Conservation (phyloP, 2,329 filamentous ascomycete species). For the Penicillium nordicum region DNA sequence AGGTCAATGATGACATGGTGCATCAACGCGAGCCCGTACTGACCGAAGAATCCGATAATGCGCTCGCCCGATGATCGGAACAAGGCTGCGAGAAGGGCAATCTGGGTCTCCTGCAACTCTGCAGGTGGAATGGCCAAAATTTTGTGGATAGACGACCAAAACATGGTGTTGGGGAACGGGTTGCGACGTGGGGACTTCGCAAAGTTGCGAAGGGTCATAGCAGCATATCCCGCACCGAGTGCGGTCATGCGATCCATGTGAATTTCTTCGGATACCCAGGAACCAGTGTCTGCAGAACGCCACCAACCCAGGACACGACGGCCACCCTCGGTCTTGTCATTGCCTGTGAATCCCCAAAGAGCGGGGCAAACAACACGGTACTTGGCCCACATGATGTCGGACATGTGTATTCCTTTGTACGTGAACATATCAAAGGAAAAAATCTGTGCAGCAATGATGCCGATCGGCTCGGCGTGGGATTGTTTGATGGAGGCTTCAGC, state of each 20-base stretch:
- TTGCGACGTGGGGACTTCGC: slow-evolving; percentile 64
- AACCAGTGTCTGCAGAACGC: slow-evolving; percentile 51
- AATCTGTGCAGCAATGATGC: slow-evolving; percentile 70
- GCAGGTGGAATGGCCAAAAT: slow-evolving; percentile 71
- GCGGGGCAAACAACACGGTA: slow-evolving; percentile 76
- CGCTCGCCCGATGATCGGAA: slow-evolving; percentile 69
- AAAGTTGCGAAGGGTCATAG: slow-evolving; percentile 80
- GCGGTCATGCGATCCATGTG: slow-evolving; percentile 82
- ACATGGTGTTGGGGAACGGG: slow-evolving; percentile 73
- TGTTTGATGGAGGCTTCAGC: slow-evolving; percentile 63
- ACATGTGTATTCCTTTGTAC: slow-evolving; percentile 65
- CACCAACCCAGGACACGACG: slow-evolving; percentile 70
- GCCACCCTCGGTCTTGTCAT: slow-evolving; percentile 68
- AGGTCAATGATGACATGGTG: slow-evolving; percentile 70
- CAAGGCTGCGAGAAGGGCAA: slow-evolving; percentile 67
- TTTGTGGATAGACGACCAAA: slow-evolving; percentile 74
- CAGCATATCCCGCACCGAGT: slow-evolving; percentile 77
- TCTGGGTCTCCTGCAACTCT: slow-evolving; percentile 70
- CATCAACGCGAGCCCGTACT: slow-evolving; percentile 68
- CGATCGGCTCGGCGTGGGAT: slow-evolving; percentile 70
- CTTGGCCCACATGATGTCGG: slow-evolving; percentile 85
- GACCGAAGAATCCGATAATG: slow-evolving; percentile 78
- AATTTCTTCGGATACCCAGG: slow-evolving; percentile 64
- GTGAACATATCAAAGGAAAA: slow-evolving; percentile 67
- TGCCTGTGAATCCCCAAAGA: slow-evolving; percentile 77